Evolutionary conservation across 139 green algal genomes (phyloP).

Genomic region (Axilococcus clingmanii): DNA sequence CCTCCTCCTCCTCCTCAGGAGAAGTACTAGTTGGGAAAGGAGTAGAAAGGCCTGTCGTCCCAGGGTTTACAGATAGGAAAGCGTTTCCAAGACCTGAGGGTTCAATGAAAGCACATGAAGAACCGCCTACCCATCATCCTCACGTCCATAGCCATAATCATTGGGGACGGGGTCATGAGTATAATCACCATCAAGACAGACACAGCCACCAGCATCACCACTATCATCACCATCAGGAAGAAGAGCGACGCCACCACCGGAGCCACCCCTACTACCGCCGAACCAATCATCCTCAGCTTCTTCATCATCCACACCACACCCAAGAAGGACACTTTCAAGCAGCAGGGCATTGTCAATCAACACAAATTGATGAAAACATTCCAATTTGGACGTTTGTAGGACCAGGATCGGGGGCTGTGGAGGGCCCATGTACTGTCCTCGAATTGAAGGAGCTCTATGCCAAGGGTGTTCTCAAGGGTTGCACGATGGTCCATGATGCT

Average conservation of each 20-base stretch:
- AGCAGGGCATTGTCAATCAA: constrained; percentile 5
- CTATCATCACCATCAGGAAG: constrained; percentile 3
- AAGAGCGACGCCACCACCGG: neutral
- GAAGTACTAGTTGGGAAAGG: too few species aligned
- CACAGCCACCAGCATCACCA: too few species aligned
- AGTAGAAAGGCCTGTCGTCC: too few species aligned
- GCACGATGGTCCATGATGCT: constrained; percentile 21
- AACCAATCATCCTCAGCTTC: neutral
- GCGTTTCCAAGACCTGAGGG: too few species aligned
- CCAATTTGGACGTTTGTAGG: neutral
- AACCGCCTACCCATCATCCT: too few species aligned
- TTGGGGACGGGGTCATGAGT: neutral
- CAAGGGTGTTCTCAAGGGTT: constrained; percentile 5
- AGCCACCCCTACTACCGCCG: neutral
- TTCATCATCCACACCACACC: constrained; percentile 6
- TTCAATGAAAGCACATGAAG: too few species aligned
- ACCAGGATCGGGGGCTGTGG: neutral
- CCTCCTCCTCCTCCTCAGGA: too few species aligned
- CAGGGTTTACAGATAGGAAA: too few species aligned
- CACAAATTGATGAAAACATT: constrained; percentile 4
- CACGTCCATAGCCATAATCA: constrained; percentile 3
- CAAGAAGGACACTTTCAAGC: constrained; percentile 2
- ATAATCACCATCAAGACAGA: too few species aligned
- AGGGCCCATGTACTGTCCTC: constrained; percentile 13
- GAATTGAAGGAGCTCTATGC: constrained; percentile 6